Percentiles rank a stretch among this genome's conserved stretches.
Conservation (phyloP, 2,329 filamentous ascomycete genomes). For the Diplocarpon rosae region DNA sequence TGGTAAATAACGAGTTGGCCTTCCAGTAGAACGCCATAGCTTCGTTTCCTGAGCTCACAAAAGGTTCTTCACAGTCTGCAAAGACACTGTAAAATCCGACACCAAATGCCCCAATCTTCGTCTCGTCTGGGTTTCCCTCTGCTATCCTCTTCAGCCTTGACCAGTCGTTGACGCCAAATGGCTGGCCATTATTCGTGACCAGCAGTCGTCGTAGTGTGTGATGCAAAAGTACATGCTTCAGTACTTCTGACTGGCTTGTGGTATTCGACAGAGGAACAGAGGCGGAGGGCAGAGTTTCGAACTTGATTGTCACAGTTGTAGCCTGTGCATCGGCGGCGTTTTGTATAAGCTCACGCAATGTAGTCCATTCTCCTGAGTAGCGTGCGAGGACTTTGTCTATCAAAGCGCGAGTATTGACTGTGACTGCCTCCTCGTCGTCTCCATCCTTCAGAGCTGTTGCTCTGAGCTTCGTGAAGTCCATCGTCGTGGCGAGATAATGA, state of each 20-base stretch:
- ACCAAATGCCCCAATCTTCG: slow-evolving; percentile 96
- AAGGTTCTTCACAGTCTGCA: slow-evolving; percentile 94
- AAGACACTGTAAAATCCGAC: slow-evolving; percentile 99
- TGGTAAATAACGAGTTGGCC: slow-evolving; percentile 91
- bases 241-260: slow-evolving; percentile 54
- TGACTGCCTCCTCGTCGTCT: slow-evolving; percentile 92
- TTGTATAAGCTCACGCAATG: slow-evolving; percentile 84
- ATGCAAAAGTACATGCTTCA: slow-evolving; percentile 76
- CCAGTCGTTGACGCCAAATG: slow-evolving; percentile 89
- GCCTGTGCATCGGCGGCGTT: slow-evolving; percentile 97
- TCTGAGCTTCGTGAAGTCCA: slow-evolving; percentile 68
- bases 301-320: slow-evolving; percentile 77
- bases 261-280: slow-evolving; percentile 55
- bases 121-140: slow-evolving; percentile 98
- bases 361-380: slow-evolving; percentile 93
- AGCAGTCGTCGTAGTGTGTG: slow-evolving; percentile 81
- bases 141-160: slow-evolving; percentile 87
- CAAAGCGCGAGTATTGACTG: slow-evolving; percentile 88
- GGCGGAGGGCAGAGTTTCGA: slow-evolving; percentile 80
- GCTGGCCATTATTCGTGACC: slow-evolving; percentile 82
- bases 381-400: slow-evolving; percentile 96
- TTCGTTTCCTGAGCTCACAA: slow-evolving; percentile 83
- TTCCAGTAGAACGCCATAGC: slow-evolving; percentile 99
- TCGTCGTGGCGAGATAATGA: slow-evolving; percentile 25
- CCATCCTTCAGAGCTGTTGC: slow-evolving; percentile 78